A percentile compares a stretch with the other conserved stretches of the same genome.
These are phyloP conservation scores for Salix udensis DNA, from an alignment of 345 rosid genomes.

Conservation along the genomic window DNA sequence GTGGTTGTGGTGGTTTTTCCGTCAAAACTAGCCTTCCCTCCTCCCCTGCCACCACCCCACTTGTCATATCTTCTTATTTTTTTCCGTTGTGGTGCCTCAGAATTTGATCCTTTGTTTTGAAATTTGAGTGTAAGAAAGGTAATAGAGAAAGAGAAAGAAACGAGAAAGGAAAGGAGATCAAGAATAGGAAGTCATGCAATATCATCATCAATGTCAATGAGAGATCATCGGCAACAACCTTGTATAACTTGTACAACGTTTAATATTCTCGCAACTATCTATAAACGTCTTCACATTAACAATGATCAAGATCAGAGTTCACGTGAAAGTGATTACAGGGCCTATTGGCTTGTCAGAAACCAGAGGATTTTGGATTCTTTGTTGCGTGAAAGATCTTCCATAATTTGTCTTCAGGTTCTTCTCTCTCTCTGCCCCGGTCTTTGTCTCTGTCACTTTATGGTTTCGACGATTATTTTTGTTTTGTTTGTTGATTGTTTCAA, in stretches of 20 bases:
- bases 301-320: constrained; percentile 42
- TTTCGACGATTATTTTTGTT: background rate
- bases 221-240: constrained; percentile 62
- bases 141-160: background rate
- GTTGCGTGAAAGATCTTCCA: constrained; percentile 72
- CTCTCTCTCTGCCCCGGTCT: background rate
- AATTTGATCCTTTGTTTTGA: background rate
- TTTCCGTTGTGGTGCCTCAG: background rate
- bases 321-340: constrained; percentile 73
- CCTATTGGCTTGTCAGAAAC: constrained; percentile 71
- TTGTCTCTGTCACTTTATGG: background rate
- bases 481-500: background rate
- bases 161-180: constrained; percentile 24
- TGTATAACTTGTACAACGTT: constrained; percentile 81
- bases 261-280: constrained; percentile 87
- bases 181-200: constrained; percentile 85
- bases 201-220: constrained; percentile 56
- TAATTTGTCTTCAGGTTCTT: constrained; percentile 83
- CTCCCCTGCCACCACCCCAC: background rate
- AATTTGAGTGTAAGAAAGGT: background rate
- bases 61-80: background rate
- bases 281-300: constrained; percentile 49
- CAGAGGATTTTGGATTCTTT: constrained; percentile 76
- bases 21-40: background rate
- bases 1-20: background rate